Percentiles rank a stretch among this genome's conserved stretches.
These are phyloP conservation scores for Aspergillus avenaceus DNA, from an alignment of 495 filamentous ascomycete genomes.

Conservation along the genomic window DNA sequence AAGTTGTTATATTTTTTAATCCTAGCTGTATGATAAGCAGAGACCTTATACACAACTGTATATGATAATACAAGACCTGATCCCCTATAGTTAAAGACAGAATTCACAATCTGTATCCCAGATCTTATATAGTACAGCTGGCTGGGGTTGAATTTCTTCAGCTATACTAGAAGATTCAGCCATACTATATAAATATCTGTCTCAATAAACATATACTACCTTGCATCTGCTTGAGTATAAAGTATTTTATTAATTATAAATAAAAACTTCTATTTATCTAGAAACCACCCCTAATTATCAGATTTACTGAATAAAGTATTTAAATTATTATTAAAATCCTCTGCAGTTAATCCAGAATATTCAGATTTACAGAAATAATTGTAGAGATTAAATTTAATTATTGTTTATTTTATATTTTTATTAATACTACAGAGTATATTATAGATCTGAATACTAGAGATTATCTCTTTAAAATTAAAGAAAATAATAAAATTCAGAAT, in stretches of 20 bases:
- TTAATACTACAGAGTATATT: constrained; percentile 42
- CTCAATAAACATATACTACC: constrained; percentile 68
- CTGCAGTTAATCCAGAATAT: constrained; percentile 21
- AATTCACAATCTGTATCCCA: constrained; percentile 40
- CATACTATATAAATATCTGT: constrained; percentile 64
- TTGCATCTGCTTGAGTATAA: constrained; percentile 42
- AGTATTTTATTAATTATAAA: constrained; percentile 58
- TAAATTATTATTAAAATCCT: constrained; percentile 26
- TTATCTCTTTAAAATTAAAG: constrained; percentile 45
- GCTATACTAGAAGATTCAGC: constrained; percentile 55
- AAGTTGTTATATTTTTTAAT: constrained; percentile 22
- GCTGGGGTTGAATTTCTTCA: constrained; percentile 44
- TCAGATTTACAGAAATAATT: constrained; percentile 33
- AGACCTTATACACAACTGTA: constrained; percentile 26
- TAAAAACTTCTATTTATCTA: constrained; percentile 71
- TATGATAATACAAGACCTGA: constrained; percentile 55
- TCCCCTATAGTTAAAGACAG: constrained; percentile 60
- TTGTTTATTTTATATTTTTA: constrained; percentile 22
- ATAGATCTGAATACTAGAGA: constrained; percentile 32
- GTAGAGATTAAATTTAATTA: constrained; percentile 43
- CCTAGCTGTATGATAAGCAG: constrained; percentile 9
- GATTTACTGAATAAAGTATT: constrained; percentile 30
- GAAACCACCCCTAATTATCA: constrained; percentile 52
- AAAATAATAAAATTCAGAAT: constrained; percentile 43
- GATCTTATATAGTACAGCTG: constrained; percentile 51